A percentile compares a stretch with the other conserved stretches of the same genome.
Conservation (phyloP, 2,329 filamentous ascomycete species). For the Xylaria sp. region DNA sequence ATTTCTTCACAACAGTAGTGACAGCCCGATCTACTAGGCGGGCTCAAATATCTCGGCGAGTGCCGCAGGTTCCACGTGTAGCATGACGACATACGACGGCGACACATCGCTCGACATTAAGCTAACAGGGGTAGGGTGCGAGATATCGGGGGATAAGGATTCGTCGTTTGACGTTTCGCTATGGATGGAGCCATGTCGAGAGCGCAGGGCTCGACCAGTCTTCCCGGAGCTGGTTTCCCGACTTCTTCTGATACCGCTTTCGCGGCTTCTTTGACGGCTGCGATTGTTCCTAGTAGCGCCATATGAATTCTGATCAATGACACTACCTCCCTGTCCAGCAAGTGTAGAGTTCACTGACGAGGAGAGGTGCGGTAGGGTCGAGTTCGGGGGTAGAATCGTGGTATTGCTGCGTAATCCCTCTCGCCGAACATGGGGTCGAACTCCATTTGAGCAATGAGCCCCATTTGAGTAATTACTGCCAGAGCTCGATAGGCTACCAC, state of each 20-base stretch:
- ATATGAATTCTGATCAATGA: not conserved
- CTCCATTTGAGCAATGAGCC: not conserved
- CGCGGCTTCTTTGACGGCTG: not conserved
- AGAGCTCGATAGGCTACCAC: not conserved
- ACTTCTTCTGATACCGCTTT: not conserved
- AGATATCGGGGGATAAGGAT: not conserved
- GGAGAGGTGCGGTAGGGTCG: not conserved
- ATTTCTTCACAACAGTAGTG: not conserved
- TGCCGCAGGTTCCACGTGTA: conserved; percentile 3
- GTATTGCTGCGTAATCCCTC: too few relatives aligned
- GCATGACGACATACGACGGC: conserved; percentile 4
- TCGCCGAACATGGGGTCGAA: too few relatives aligned
- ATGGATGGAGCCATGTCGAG: not conserved
- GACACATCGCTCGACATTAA: not conserved
- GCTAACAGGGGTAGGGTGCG: not conserved
- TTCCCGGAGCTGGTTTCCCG: too few relatives aligned
- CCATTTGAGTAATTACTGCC: not conserved
- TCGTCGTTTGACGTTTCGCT: conserved; percentile 1
- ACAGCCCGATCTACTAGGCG: not conserved
- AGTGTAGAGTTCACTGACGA: not conserved
- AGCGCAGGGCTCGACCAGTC: not conserved
- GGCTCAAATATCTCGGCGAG: conserved; percentile 1
- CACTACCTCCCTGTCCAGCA: not conserved
- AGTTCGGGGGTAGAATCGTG: not conserved
- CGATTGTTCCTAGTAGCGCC: not conserved